Evolutionary conservation across 345 rosid species (phyloP), one percentile per base, ranked within the genome.

Genomic region (Melastoma malabathricum): DNA sequence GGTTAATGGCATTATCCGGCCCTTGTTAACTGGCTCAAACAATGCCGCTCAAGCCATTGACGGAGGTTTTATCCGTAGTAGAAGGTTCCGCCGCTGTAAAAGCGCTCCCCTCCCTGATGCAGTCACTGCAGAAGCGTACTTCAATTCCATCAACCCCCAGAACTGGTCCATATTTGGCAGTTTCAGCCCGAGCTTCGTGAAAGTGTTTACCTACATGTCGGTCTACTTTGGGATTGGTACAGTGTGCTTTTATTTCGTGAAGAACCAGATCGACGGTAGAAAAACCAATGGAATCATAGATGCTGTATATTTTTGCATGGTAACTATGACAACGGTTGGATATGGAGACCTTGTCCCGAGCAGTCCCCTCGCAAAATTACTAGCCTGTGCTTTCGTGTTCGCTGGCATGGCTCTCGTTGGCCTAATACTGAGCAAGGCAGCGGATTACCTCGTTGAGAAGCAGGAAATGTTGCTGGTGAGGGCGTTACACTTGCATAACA

Each of bases 321-420:
- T 84, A 16, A 92, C 95, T 2, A 86, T 92, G 98, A 92, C 98
- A 39, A 84, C 89, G 0, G 92, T 92, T 18, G 96, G 98, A 52
- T 92, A 92, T 48, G 96, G 98, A 34, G 98, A 92, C 77, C 89
- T 92, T 7, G 87, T 84, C 31, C 98, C 96, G 9, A 55, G 53
- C 43, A 82, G 75, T 44, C 55, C 53, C 47, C 43, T 58, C n/a
- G 56, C 78, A 0, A 84, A 84, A 59, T 72, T 92, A 48, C 79
- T 92, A 15, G 84, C 93, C 48, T 84, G 86, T 57, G 66, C 68
- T 13, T 90, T 74, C 68, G 96, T 92, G 64, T 92, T 86, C 74
- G 16, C 72, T 0, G 96, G 98, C 17, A 80, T 78, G 89, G 83
- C 79, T 46, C 68, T 92, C 5, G 77, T 73, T 29, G 78, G 84